Evolutionary conservation across 176 grass and related monocot genomes (phyloP).

Genomic region (Juncus inflexus): DNA sequence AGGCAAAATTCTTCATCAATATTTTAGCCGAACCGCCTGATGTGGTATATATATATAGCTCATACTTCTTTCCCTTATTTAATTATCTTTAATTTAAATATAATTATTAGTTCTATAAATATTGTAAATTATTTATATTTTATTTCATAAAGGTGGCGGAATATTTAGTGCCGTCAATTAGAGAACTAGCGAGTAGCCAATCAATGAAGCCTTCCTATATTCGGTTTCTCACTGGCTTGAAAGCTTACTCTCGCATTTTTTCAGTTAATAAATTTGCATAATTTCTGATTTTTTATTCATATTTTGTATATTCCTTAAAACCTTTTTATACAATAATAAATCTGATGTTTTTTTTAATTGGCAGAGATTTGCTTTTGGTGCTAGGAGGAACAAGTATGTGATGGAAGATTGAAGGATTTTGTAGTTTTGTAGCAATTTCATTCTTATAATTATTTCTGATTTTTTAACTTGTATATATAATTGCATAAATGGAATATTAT

Average conservation of each 20-base stretch:
- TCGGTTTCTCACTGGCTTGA: constrained; percentile 94
- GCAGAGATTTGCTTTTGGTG: constrained; percentile 92
- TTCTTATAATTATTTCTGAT: constrained; percentile 14
- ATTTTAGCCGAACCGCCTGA: constrained; percentile 96
- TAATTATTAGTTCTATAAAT: neutral
- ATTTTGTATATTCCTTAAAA: constrained; percentile 24
- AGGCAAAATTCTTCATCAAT: constrained; percentile 99
- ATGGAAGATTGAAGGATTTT: constrained; percentile 56
- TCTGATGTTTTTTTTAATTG: constrained; percentile 30
- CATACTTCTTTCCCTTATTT: constrained; percentile 5
- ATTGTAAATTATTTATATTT: constrained; percentile 25
- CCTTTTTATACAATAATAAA: constrained; percentile 9
- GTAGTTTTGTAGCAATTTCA: constrained; percentile 10
- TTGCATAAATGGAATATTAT: too few species aligned
- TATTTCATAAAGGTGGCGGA: constrained; percentile 59
- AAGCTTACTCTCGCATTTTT: constrained; percentile 97
- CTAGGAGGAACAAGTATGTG: constrained; percentile 83
- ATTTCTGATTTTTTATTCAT: neutral
- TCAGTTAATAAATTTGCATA: constrained; percentile 38
- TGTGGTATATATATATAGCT: constrained; percentile 52
- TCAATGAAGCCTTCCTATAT: constrained; percentile 95
- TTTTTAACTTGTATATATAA: constrained; percentile 1
- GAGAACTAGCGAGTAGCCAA: constrained; percentile 54
- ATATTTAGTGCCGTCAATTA: constrained; percentile 83
- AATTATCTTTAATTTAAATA: neutral